These are phyloP conservation scores for Pseudopithomyces maydicus DNA, from an alignment of 2,329 filamentous ascomycete species.

Conservation along the genomic window DNA sequence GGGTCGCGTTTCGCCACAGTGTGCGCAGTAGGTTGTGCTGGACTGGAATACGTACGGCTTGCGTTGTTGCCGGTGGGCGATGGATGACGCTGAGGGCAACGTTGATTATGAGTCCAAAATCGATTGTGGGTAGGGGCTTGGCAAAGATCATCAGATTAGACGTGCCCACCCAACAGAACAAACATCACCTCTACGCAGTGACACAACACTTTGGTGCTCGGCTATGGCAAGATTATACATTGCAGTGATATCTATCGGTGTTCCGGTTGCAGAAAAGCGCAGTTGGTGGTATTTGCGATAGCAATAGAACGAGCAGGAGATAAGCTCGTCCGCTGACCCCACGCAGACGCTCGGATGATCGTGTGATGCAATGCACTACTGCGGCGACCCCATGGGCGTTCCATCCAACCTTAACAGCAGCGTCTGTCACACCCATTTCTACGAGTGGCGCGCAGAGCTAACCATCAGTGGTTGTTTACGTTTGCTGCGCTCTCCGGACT, in stretches of 20 bases:
- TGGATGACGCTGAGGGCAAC: conserved; percentile 33
- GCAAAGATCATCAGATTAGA: conserved; percentile 26
- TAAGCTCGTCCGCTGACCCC: background rate
- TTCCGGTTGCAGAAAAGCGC: background rate
- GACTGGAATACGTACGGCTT: conserved; percentile 40
- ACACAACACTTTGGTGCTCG: background rate
- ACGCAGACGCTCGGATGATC: conserved; percentile 4
- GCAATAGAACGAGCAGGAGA: too few relatives aligned
- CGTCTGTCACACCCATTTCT: background rate
- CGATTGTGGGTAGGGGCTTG: conserved; percentile 29
- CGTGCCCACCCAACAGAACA: conserved; percentile 1
- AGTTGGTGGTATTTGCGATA: background rate
- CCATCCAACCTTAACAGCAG: background rate
- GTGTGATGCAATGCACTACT: conserved; percentile 7
- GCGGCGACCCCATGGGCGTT: background rate
- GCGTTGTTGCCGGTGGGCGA: conserved; percentile 23
- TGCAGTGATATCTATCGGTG: background rate
- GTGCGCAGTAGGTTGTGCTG: conserved; percentile 3
- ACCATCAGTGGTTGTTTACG: background rate
- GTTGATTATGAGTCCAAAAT: conserved; percentile 31
- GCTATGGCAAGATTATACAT: too few relatives aligned
- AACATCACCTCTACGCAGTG: background rate
- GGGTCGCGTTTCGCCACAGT: background rate
- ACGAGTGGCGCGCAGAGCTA: background rate
- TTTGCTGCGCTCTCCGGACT: background rate